phyloP scores from a whole-genome alignment of 371 early-diverging fungal species.

The Dinochytrium kinnereticum region DNA sequence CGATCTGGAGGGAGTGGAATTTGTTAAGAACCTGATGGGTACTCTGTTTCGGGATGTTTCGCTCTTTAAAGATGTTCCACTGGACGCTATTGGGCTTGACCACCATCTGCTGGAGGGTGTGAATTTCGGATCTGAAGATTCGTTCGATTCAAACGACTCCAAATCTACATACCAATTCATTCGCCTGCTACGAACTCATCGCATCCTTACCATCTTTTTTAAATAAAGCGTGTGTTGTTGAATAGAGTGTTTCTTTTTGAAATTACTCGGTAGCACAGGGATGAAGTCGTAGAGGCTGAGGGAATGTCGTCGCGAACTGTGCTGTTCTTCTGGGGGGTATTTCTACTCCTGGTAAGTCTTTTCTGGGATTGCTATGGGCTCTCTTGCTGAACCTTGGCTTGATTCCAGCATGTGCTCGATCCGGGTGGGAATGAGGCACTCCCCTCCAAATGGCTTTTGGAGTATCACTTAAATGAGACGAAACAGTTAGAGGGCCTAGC shows the following conservation, averaged over 20 bases:
- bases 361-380: background rate
- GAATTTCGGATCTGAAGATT: background rate
- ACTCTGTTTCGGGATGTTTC: background rate
- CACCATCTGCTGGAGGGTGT: background rate
- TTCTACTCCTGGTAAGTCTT: constrained; percentile 10
- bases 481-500: background rate
- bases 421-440: constrained; percentile 13
- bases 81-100: background rate
- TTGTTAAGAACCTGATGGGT: background rate
- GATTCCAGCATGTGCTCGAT: constrained; percentile 17
- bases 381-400: too few species aligned
- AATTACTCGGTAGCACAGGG: too few species aligned
- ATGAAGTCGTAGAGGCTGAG: background rate
- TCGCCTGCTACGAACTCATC: background rate
- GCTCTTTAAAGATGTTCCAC: constrained; percentile 3
- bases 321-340: constrained; percentile 22
- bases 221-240: background rate
- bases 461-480: background rate
- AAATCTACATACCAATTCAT: background rate
- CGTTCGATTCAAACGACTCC: background rate
- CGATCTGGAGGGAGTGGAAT: background rate
- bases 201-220: background rate
- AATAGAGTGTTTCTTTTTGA: too few species aligned
- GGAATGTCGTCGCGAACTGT: constrained; percentile 20
- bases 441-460: background rate